Evolutionary conservation across 768 basidiomycete genomes (phyloP).

Genomic region (Suillus cothurnatus): DNA sequence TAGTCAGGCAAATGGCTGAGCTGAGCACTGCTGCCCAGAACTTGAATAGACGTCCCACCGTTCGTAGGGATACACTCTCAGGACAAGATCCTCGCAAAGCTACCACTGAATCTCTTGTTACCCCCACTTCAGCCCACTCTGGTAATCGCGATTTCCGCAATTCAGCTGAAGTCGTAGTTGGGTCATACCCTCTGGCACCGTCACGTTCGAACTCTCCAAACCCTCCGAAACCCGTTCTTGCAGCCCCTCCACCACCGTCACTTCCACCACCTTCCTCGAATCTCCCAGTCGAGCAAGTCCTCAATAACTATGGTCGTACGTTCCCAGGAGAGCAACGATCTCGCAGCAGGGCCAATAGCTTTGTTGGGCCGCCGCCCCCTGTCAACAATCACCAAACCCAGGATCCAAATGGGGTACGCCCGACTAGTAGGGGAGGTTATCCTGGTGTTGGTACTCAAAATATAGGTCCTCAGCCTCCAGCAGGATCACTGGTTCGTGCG

Average conservation of each 20-base stretch:
- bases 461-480: slow-evolving; percentile 60
- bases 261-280: slow-evolving; percentile 41
- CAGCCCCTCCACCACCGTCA: slow-evolving; percentile 57
- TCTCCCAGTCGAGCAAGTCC: slow-evolving; percentile 71
- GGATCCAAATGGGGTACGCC: slow-evolving; percentile 48
- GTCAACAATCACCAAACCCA: slow-evolving; percentile 31
- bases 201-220: slow-evolving; percentile 80
- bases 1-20: slow-evolving; percentile 67
- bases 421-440: slow-evolving; percentile 66
- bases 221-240: slow-evolving; percentile 72
- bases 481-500: slow-evolving; percentile 14
- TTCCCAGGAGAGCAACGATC: slow-evolving; percentile 83
- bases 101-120: slow-evolving; percentile 23
- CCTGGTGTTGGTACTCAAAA: slow-evolving; percentile 82
- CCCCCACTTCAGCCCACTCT: slow-evolving; percentile 22
- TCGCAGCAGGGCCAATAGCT: slow-evolving; percentile 56
- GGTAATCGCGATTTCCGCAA: slow-evolving; percentile 66
- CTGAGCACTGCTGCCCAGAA: slow-evolving; percentile 36
- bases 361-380: slow-evolving; percentile 34
- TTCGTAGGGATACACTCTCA: slow-evolving; percentile 27
- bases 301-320: slow-evolving; percentile 77
- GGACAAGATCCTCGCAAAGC: slow-evolving; percentile 27
- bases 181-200: slow-evolving; percentile 61
- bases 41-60: slow-evolving; percentile 21
- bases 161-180: slow-evolving; percentile 80